phyloP scores from a whole-genome alignment of 2,329 filamentous ascomycete genomes.

The Trichoderma sp. region DNA sequence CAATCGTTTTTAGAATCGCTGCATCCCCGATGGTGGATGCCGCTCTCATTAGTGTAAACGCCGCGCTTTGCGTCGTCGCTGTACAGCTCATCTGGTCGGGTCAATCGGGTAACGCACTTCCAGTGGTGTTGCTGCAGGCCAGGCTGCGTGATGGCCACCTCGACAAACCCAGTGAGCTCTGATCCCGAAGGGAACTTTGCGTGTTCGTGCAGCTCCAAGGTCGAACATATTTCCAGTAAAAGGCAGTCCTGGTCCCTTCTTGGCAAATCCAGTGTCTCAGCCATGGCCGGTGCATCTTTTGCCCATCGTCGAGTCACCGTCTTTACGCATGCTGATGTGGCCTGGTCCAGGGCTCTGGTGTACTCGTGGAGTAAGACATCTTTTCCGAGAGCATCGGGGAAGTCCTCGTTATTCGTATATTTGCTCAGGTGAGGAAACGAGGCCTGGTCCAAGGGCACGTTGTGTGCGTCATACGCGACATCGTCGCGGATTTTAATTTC shows the following conservation, averaged over 20 bases:
- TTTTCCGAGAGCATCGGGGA: conserved; percentile 54
- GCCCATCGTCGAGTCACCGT: conserved; percentile 61
- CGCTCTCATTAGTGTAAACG: conserved; percentile 55
- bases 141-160: conserved; percentile 60
- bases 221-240: conserved; percentile 65
- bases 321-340: conserved; percentile 59
- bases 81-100: conserved; percentile 60
- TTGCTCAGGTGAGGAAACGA: conserved; percentile 61
- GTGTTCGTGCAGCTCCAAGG: conserved; percentile 61
- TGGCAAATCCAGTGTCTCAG: conserved; percentile 54
- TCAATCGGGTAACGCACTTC: conserved; percentile 63
- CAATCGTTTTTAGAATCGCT: conserved; percentile 52
- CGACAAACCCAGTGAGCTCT: conserved; percentile 62
- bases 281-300: conserved; percentile 60
- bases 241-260: conserved; percentile 57
- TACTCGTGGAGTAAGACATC: conserved; percentile 63
- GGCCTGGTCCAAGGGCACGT: conserved; percentile 48
- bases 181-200: conserved; percentile 62
- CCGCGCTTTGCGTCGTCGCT: conserved; percentile 48
- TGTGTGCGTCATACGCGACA: conserved; percentile 50
- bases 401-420: conserved; percentile 56
- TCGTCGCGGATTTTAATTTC: conserved; percentile 57
- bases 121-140: conserved; percentile 60
- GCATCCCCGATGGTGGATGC: conserved; percentile 59
- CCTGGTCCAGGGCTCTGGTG: conserved; percentile 57